Percentiles rank a stretch among this genome's conserved stretches.
Conservation (phyloP, 2,329 filamentous ascomycete species). For the Dothideomycetes sp. region DNA sequence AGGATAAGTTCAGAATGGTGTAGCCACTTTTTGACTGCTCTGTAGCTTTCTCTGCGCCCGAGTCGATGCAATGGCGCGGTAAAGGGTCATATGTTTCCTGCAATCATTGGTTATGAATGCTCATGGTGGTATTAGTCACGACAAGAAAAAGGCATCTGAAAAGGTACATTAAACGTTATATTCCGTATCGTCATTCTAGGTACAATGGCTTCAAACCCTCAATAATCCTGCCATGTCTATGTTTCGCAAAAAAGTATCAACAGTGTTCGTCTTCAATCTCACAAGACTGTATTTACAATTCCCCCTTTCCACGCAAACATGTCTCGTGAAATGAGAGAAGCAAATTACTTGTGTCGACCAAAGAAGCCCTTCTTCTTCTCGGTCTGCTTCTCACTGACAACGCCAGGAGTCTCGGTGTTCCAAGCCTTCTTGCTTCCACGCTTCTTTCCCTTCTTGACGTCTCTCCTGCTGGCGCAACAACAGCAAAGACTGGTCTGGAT, state of each 20-base stretch:
- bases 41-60: no score
- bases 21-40: no score
- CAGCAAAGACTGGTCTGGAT: conserved; percentile 71
- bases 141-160: no score
- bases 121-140: no score
- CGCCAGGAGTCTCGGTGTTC: conserved; percentile 14
- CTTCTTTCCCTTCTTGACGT: conserved; percentile 42
- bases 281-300: not conserved
- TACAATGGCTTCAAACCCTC: conserved; percentile 5
- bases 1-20: no score
- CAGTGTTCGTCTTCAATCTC: no score
- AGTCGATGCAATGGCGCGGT: no score
- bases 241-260: not conserved
- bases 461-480: conserved; percentile 55
- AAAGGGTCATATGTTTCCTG: no score
- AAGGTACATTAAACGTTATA: conserved; percentile 10
- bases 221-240: conserved; percentile 1
- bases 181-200: conserved; percentile 7
- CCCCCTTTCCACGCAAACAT: not conserved
- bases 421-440: conserved; percentile 26
- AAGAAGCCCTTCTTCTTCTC: conserved; percentile 12
- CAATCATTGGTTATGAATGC: no score
- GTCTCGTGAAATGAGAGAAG: not conserved
- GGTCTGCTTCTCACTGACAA: conserved; percentile 15
- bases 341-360: conserved; percentile 13